Conservation (phyloP, 2,329 filamentous ascomycete genomes). For the Teratosphaeria viscida region DNA sequence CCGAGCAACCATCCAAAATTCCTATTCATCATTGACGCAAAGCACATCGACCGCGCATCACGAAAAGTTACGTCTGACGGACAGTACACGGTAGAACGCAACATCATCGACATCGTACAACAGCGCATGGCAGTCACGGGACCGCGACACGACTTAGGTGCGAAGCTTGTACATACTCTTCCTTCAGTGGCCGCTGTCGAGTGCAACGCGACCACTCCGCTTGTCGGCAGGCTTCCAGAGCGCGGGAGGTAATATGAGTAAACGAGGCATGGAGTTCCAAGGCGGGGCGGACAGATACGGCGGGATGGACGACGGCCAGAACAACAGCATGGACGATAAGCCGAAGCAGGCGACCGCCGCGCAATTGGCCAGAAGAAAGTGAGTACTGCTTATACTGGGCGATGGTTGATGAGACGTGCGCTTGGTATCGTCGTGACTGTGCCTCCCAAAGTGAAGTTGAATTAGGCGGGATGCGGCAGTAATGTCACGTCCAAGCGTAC, state of each 20-base stretch:
- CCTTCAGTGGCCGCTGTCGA: neutral
- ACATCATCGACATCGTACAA: neutral
- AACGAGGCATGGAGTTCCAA: conserved; percentile 18
- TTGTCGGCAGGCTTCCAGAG: neutral
- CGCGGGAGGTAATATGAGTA: conserved; percentile 17
- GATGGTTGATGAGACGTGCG: neutral
- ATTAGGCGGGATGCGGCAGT: neutral
- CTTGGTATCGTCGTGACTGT: neutral
- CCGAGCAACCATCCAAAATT: neutral
- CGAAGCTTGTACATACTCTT: conserved; percentile 8
- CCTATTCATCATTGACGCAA: neutral
- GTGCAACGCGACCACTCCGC: neutral
- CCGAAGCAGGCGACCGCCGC: conserved; percentile 24
- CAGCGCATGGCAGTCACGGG: conserved; percentile 9
- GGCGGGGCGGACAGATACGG: conserved; percentile 21
- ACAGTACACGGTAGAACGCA: neutral
- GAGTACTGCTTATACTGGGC: conserved; percentile 9
- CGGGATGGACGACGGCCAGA: conserved; percentile 2
- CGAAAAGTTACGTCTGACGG: neutral
- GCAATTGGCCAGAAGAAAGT: conserved; percentile 27
- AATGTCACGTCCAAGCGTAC: neutral
- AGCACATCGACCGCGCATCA: neutral
- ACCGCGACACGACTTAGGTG: conserved; percentile 1
- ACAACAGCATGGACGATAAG: conserved; percentile 12
- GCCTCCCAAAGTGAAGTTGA: neutral